Percentiles rank a stretch among this genome's conserved stretches.
These are phyloP conservation scores for Eudorina sp. DNA, from an alignment of 139 green algal species.

Conservation along the genomic window DNA sequence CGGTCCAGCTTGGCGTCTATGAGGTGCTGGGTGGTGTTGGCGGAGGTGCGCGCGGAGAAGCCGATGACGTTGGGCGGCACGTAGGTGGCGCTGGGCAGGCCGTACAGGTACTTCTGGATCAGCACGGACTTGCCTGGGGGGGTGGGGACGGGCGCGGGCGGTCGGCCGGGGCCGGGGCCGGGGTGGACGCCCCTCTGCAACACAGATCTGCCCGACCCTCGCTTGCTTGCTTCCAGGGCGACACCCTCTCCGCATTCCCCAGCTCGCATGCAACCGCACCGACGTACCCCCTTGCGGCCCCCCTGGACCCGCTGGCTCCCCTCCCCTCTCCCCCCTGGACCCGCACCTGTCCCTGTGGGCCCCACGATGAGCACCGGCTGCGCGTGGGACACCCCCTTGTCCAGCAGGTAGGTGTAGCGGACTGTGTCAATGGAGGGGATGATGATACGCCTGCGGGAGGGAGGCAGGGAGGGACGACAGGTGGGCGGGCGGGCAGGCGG, in stretches of 20 bases:
- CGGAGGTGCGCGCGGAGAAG: constrained; percentile 80
- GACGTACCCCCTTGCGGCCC: background rate
- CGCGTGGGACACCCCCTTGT: constrained; percentile 65
- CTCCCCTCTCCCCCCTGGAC: too few relatives aligned
- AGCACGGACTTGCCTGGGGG: constrained; percentile 67
- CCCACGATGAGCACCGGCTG: constrained; percentile 78
- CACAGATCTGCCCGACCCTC: too few relatives aligned
- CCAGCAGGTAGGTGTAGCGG: constrained; percentile 81
- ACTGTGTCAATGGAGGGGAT: constrained; percentile 78
- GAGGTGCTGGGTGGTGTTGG: constrained; percentile 74
- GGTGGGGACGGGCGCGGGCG: background rate
- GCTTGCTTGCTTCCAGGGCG: too few relatives aligned
- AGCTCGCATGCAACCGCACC: background rate
- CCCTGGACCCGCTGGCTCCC: background rate
- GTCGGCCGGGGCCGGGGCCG: background rate
- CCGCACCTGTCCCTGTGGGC: constrained; percentile 74
- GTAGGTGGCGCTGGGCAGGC: constrained; percentile 64
- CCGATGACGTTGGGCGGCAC: constrained; percentile 73
- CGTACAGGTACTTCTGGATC: constrained; percentile 73
- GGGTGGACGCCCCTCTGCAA: too few relatives aligned
- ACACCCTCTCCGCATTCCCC: background rate
- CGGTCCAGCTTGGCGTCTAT: constrained; percentile 79
- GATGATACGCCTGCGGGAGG: constrained; percentile 68
- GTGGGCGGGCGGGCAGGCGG: background rate
- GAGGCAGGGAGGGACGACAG: background rate